Base-by-base conservation (phyloP, 2,329 filamentous ascomycete species). In the Aspergillus sp. region DNA sequence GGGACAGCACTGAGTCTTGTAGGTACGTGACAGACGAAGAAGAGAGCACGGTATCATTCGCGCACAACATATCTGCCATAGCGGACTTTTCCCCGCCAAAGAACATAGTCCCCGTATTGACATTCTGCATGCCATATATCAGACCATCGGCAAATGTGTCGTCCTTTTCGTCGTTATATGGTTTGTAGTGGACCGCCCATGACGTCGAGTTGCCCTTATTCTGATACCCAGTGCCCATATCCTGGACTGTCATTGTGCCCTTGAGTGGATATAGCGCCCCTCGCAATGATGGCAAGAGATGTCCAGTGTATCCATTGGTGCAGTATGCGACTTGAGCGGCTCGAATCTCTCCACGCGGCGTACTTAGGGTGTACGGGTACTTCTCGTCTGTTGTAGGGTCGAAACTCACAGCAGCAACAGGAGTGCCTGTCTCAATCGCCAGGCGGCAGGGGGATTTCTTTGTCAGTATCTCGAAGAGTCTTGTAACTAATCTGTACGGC, bases 161-260 rank as follows among this genome's bases (percentile, higher is more conserved):
- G 3, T 64, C 62, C 2, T 40, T 17, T 1, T 52, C 58, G 37
- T 72, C 66, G 43, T 64, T 68, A 0, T 57, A 59, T 2, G 62
- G 55, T 2, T 66, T 61, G 49, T 72, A 70, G 45, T 72, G 68
- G 35, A 72, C 66, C 5, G 66, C 65, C 71, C 71, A 73, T 5
- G 70, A 71, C 3, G 67, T 35, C 15, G 51, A 33, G 19, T 23
- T 63, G 27, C 9, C 27, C 9, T 4, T 31, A 70, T 53, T 59
- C 58, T 9, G 65, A 66, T 1, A 62, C 47, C 8, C 71, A 59
- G 4, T 52, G 40, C 61, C 61, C 0, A 73, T 67, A 24, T 68
- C 65, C 58, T 79, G 78, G 4, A 75, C 73, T 3, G 76, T 75
- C 78, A 81, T 80, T 4, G 74, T 73, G 0, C 75, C 76, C 35